These are phyloP conservation scores for Pisolithus microcarpus DNA, from an alignment of 768 basidiomycete genomes.

Conservation along the genomic window DNA sequence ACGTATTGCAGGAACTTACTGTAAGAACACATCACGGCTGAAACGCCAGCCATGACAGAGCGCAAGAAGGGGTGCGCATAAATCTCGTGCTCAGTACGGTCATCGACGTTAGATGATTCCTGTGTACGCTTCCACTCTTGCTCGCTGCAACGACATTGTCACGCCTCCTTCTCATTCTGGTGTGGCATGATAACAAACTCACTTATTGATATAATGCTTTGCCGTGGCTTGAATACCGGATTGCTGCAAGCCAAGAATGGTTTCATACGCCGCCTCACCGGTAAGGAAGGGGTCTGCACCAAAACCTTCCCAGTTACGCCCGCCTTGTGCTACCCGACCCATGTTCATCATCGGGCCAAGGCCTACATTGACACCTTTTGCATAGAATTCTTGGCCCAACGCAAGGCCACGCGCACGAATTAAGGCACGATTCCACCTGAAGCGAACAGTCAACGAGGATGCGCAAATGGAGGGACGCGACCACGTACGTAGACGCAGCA, in stretches of 20 bases:
- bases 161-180: too few relatives aligned
- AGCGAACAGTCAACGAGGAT: not conserved
- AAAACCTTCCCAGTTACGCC: conserved; percentile 94
- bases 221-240: conserved; percentile 84
- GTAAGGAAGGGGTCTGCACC: conserved; percentile 82
- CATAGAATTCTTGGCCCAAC: conserved; percentile 77
- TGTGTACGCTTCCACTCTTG: conserved; percentile 30
- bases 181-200: not conserved
- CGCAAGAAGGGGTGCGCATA: conserved; percentile 52
- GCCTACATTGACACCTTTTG: conserved; percentile 79
- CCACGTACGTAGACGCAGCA: conserved; percentile 65
- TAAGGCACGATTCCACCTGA: conserved; percentile 67
- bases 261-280: conserved; percentile 74
- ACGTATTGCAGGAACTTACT: conserved; percentile 27
- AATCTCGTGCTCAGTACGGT: conserved; percentile 46
- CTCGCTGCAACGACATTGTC: conserved; percentile 18
- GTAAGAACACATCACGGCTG: conserved; percentile 62
- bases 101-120: conserved; percentile 34
- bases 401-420: conserved; percentile 69
- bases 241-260: conserved; percentile 73
- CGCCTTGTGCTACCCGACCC: conserved; percentile 69
- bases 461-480: not conserved
- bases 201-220: conserved; percentile 80
- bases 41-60: conserved; percentile 57
- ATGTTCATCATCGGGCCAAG: conserved; percentile 86